Evolutionary conservation across 306 rosid genomes (phyloP).

Genomic region (Rubus parviflorus): DNA sequence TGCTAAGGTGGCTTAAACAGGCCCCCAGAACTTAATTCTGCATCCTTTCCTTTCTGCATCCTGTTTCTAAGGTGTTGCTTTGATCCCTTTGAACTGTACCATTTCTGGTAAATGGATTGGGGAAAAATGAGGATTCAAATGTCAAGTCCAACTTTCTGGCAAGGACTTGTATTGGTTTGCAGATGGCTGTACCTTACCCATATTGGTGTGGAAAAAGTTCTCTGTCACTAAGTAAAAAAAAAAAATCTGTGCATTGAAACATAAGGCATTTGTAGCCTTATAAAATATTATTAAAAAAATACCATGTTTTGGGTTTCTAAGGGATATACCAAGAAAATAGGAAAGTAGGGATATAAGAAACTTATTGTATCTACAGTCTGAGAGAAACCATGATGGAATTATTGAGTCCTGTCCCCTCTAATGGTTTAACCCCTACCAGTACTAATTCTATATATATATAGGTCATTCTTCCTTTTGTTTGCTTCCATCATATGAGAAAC

Average conservation of each 20-base stretch:
- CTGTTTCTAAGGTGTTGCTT: background rate
- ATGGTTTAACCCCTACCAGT: no score
- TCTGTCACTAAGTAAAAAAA: background rate
- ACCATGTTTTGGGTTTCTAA: no score
- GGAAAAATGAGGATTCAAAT: no score
- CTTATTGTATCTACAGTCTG: background rate
- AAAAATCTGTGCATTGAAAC: background rate
- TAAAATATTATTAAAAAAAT: no score
- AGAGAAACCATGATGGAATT: background rate
- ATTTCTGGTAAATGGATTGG: background rate
- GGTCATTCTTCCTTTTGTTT: no score
- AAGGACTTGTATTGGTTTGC: background rate
- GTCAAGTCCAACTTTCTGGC: no score
- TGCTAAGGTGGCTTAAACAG: background rate
- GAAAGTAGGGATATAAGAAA: background rate
- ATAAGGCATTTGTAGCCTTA: background rate
- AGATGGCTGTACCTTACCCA: background rate
- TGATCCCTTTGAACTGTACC: background rate
- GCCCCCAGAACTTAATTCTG: background rate
- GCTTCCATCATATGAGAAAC: no score
- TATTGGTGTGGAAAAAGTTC: background rate
- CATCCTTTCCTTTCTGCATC: background rate
- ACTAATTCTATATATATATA: no score
- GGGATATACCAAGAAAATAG: background rate
- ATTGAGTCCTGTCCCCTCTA: no score